These are phyloP conservation scores for Pyrenophora graminea DNA, from an alignment of 2,329 filamentous ascomycete genomes.

Conservation along the genomic window DNA sequence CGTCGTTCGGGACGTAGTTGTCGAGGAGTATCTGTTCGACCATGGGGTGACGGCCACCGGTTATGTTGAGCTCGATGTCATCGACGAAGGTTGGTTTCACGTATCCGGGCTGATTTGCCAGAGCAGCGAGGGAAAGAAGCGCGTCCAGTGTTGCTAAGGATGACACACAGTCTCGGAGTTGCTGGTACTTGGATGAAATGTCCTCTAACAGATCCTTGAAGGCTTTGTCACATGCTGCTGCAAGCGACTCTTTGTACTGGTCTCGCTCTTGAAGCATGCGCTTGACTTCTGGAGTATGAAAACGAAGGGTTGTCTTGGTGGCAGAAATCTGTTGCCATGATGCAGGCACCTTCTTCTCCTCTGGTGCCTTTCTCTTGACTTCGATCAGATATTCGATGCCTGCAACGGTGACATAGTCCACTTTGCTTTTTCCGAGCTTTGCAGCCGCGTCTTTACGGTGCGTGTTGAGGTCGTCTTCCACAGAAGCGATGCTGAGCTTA, in stretches of 20 bases:
- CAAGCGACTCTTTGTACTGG: slow-evolving; percentile 90
- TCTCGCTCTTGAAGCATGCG: slow-evolving; percentile 83
- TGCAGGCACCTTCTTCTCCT: slow-evolving; percentile 85
- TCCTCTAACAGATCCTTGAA: slow-evolving; percentile 72
- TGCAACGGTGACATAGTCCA: slow-evolving; percentile 80
- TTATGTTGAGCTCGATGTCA: slow-evolving; percentile 70
- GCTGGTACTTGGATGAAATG: slow-evolving; percentile 83
- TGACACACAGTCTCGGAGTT: slow-evolving; percentile 84
- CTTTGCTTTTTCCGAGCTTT: slow-evolving; percentile 70
- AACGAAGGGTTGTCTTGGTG: slow-evolving; percentile 88
- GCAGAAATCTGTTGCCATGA: slow-evolving; percentile 95
- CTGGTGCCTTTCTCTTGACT: slow-evolving; percentile 69
- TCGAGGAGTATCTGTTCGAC: slow-evolving; percentile 87
- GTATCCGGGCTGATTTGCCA: slow-evolving; percentile 87
- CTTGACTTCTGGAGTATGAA: slow-evolving; percentile 91
- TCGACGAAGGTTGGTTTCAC: slow-evolving; percentile 72
- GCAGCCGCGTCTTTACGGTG: slow-evolving; percentile 73
- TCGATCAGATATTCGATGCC: slow-evolving; percentile 96
- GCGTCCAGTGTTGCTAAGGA: slow-evolving; percentile 87
- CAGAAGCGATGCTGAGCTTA: slow-evolving; percentile 89
- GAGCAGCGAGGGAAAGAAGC: slow-evolving; percentile 79
- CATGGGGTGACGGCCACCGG: slow-evolving; percentile 86
- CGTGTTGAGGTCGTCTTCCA: slow-evolving; percentile 84
- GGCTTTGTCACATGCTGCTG: slow-evolving; percentile 85
- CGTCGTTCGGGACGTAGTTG: slow-evolving; percentile 89